Evolutionary conservation across 352 stramenopile species (phyloP), one percentile per base, ranked within the genome.

Genomic region (Globisporangium cystogenes): DNA sequence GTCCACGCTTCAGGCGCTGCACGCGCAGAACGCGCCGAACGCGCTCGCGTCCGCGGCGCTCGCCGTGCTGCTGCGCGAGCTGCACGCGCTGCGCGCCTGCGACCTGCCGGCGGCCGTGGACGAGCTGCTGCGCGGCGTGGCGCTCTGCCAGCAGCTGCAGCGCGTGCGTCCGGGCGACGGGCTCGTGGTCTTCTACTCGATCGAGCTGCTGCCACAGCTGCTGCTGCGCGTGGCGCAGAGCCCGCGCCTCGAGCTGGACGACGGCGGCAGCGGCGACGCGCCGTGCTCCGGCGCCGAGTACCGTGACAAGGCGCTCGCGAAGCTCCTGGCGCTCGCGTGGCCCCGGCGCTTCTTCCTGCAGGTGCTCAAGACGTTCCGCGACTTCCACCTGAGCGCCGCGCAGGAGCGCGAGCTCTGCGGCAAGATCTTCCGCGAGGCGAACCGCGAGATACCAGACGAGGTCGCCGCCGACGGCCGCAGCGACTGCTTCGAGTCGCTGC

Each of bases 331-430:
- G 15, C 58, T 77, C 33, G 45, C 47, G 23, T 81, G 70, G 70
- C 70, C 70, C n/a, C 54, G 57, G 16, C 57, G 70, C 2, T 76
- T 81, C 45, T 81, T 81, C 52, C 36, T 81, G 26, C 70, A 76
- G 60, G 52, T 77, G n/a, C 43, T 81, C 15, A 78, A 78, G 50
- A 78, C 57, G 26, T 73, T 81, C 42, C 68, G 68, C 27, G 68
- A 78, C 36, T 74, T 78, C 16, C 29, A 41, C 16, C 50, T 81
- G 12, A 63, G 24, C 3, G 41, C 61, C 5, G 55, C 64, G 14
- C 68, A 76, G 29, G 68, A 81, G 39, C 63, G 60, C 7, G 37
- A 51, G 6, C 57, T 81, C 18, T 81, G 71, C 40, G 60, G 53
- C 36, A 81, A 81, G 48, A 63, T 81, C 36, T 71, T 68, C 33